These are phyloP conservation scores for Calonectria fujianensis DNA, from an alignment of 2,329 filamentous ascomycete species.

Conservation along the genomic window DNA sequence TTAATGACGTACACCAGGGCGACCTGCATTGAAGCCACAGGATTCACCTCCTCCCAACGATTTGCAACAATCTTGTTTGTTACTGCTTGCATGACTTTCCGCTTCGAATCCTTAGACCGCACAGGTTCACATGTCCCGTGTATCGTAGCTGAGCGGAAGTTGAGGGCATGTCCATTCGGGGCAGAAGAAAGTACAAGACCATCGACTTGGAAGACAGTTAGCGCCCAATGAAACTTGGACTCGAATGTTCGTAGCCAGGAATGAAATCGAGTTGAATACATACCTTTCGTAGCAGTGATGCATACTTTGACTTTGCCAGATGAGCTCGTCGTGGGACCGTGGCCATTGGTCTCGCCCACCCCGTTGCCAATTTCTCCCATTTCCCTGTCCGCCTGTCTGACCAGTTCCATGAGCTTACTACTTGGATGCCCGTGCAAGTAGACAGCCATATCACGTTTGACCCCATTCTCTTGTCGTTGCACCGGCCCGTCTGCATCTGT, in stretches of 20 bases:
- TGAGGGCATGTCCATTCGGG: background rate
- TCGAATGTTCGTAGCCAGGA: background rate
- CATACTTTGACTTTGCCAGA: background rate
- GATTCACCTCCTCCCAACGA: conserved; percentile 8
- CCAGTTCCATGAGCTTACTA: conserved; percentile 7
- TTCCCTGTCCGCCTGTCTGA: background rate
- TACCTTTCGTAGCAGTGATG: conserved; percentile 11
- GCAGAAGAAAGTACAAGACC: background rate
- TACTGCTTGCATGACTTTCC: background rate
- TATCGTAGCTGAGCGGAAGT: conserved; percentile 4
- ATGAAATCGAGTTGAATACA: background rate
- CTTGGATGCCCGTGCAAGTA: conserved; percentile 10
- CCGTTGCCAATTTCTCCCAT: background rate
- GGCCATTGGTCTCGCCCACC: background rate
- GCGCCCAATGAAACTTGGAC: background rate
- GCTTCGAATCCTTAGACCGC: background rate
- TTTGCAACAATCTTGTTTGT: conserved; percentile 9
- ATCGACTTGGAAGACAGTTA: background rate
- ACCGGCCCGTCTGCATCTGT: background rate
- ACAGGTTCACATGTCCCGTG: conserved; percentile 13
- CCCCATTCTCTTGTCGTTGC: background rate
- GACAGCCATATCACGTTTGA: background rate
- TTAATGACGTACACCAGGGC: background rate
- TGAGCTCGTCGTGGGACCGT: background rate
- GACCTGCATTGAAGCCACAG: background rate